These are phyloP conservation scores for Chionographis japonica DNA, from an alignment of 106 monocot genomes.

Conservation along the genomic window DNA sequence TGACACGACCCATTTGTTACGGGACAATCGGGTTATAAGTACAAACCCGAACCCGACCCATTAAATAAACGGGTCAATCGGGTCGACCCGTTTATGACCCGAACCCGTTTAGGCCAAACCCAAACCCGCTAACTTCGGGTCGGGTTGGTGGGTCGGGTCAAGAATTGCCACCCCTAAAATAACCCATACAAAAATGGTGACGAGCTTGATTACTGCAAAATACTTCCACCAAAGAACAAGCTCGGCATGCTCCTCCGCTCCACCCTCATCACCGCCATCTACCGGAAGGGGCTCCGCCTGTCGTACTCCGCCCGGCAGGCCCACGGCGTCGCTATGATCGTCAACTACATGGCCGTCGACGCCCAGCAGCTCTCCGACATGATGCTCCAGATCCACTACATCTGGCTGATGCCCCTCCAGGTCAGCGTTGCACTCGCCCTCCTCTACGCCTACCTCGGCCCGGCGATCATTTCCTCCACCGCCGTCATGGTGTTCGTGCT, in stretches of 20 bases:
- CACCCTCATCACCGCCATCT: constrained; percentile 32
- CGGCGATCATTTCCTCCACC: constrained; percentile 12
- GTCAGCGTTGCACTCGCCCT: constrained; percentile 22
- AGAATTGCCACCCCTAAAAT: no score
- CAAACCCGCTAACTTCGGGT: no score
- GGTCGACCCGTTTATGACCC: no score
- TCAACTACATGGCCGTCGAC: constrained; percentile 58
- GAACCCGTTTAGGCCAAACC: no score
- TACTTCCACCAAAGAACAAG: no score
- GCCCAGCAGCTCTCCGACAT: constrained; percentile 45
- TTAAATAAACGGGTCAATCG: no score
- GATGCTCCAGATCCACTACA: constrained; percentile 34
- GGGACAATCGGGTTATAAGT: no score
- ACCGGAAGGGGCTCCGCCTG: constrained; percentile 32
- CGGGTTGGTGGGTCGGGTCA: no score
- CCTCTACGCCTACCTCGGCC: constrained; percentile 31
- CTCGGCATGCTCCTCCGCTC: constrained; percentile 9
- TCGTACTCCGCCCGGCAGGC: constrained; percentile 17
- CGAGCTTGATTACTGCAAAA: no score
- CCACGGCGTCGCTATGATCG: constrained; percentile 39
- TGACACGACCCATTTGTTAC: no score
- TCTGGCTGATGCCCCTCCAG: constrained; percentile 47
- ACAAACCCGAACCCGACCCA: no score
- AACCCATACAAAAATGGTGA: no score
- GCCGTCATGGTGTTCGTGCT: constrained; percentile 5